Evolutionary conservation across 1,284 basidiomycete genomes (phyloP), one percentile per base, ranked within the genome.

Genomic region (Ceratobasidium sp.): DNA sequence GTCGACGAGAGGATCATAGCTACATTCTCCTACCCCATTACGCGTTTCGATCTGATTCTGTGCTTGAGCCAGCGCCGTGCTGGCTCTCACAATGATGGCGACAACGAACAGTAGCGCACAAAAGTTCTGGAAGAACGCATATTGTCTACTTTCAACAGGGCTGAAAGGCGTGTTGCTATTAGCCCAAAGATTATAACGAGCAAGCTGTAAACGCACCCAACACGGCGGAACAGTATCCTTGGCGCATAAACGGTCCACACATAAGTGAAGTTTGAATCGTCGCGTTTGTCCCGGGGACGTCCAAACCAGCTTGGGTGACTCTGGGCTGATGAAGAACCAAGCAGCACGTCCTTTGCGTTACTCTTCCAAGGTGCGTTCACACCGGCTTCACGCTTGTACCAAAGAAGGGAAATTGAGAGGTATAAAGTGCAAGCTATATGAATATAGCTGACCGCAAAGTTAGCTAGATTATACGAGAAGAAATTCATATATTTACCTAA

Each of bases 111-210:
- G 23, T 18, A 71, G 40, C 20, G 55, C 69, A 55, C 39, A 60
- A 28, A 55, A 20, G 39, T 71, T 71, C 33, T 61, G 69, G 46
- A 71, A 60, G 9, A 71, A 56, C 20, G 69, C 69, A 61, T 60
- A 71, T 58, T 40, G 53, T 33, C 33, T 71, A 26, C 51, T 71
- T 26, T 71, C 55, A 15, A 71, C 69, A 28, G 39, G 55, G 55
- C 69, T 71, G n/a, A 40, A 15, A 20, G 23, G 20, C 18, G 42
- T 26, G 61, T 64, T 20, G 60, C 15, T 64, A 40, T 28, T 44
- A 18, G 40, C 6, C 44, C 1, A 18, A 23, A 9, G 9, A 33
- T 15, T n/a, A 42, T 44, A 18, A 9, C 9, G 23, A n/a, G 60
- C 18, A n/a, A 40, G 13, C n/a, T 15, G 39, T 26, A 33, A 44